A percentile compares a stretch with the other conserved stretches of the same genome.
Conservation (phyloP, 768 basidiomycete species). For the Auricularia auricula-judae region DNA sequence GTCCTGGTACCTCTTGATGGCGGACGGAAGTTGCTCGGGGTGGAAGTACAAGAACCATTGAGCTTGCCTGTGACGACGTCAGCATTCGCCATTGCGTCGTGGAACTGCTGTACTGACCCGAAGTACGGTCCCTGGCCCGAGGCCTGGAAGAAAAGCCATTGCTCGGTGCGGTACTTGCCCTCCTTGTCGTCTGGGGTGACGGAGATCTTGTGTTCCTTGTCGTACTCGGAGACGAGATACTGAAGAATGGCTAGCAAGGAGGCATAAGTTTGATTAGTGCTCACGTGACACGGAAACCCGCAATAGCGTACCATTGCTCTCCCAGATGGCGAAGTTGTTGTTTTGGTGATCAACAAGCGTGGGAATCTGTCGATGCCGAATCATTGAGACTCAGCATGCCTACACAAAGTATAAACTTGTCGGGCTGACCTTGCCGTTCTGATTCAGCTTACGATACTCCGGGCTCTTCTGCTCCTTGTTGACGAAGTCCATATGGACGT, state of each 20-base stretch:
- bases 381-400: not conserved
- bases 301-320: conserved; percentile 6
- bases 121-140: conserved; percentile 7
- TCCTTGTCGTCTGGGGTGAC: conserved; percentile 6
- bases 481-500: conserved; percentile 16
- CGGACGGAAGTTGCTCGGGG: conserved; percentile 8
- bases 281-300: not conserved
- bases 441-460: not conserved
- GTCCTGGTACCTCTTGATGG: conserved; percentile 9
- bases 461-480: conserved; percentile 19
- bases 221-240: conserved; percentile 5
- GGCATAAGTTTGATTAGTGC: not conserved
- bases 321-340: conserved; percentile 10
- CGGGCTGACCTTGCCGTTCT: not conserved
- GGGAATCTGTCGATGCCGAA: conserved; percentile 4
- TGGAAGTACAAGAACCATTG: conserved; percentile 11
- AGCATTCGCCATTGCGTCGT: not conserved
- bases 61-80: not conserved
- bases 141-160: conserved; percentile 8
- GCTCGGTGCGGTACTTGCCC: conserved; percentile 2
- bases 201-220: conserved; percentile 6
- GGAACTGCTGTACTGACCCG: not conserved
- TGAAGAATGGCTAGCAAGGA: conserved; percentile 5
- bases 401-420: not conserved
- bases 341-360: conserved; percentile 13